Percentiles rank a stretch among this genome's conserved stretches.
Conservation (phyloP, 805 yeast genomes). For the Kazachstania martiniae region DNA sequence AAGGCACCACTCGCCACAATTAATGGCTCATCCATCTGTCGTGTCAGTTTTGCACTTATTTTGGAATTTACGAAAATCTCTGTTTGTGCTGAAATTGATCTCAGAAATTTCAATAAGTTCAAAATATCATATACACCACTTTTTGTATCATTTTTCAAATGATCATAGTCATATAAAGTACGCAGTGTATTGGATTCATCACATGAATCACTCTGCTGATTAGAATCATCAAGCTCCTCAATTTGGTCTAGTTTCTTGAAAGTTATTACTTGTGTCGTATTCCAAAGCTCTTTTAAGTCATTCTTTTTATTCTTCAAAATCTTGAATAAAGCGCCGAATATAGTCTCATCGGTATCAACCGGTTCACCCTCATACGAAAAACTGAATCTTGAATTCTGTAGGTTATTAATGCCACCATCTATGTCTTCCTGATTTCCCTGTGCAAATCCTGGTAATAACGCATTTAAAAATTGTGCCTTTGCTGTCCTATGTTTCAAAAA, state of each 20-base stretch:
- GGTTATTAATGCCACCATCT: slow-evolving; percentile 4
- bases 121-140: slow-evolving; percentile 29
- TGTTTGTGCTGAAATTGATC: slow-evolving; percentile 17
- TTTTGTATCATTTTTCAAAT: not conserved
- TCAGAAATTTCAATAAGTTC: slow-evolving; percentile 38
- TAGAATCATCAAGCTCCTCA: not conserved
- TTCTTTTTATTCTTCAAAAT: slow-evolving; percentile 30
- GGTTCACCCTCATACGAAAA: slow-evolving; percentile 48
- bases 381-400: slow-evolving; percentile 34
- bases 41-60: slow-evolving; percentile 70
- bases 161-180: slow-evolving; percentile 20
- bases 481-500: slow-evolving; percentile 33
- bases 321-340: slow-evolving; percentile 63
- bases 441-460: slow-evolving; percentile 11
- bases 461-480: slow-evolving; percentile 17
- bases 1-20: slow-evolving; percentile 77
- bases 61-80: slow-evolving; percentile 63
- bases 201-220: slow-evolving; percentile 4
- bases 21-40: slow-evolving; percentile 84
- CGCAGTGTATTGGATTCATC: slow-evolving; percentile 15
- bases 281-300: slow-evolving; percentile 49
- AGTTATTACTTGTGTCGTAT: slow-evolving; percentile 24
- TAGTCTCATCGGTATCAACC: slow-evolving; percentile 56
- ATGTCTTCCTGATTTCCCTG: slow-evolving; percentile 4
- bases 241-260: too few species aligned